Conservation (phyloP, 306 rosid genomes). For the Oemleria cerasiformis region DNA sequence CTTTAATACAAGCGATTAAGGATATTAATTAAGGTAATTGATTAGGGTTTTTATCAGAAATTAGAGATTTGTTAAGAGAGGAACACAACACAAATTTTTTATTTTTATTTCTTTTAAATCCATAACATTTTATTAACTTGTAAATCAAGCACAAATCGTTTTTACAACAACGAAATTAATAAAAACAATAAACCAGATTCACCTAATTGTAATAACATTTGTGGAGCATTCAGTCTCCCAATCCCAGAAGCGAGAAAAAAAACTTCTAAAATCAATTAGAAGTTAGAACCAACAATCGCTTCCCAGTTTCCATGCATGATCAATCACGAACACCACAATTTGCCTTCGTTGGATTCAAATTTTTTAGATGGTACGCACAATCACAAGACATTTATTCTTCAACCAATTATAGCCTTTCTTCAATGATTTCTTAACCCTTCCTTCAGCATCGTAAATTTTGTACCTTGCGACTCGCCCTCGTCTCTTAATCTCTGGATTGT, state of each 20-base stretch:
- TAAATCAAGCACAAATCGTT: neutral
- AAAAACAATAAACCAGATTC: neutral
- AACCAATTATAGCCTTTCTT: slow-evolving; percentile 38
- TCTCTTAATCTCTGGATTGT: slow-evolving; percentile 42
- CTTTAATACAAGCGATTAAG: neutral
- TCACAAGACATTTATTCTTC: slow-evolving; percentile 39
- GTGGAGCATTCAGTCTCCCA: neutral
- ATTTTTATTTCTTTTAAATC: neutral
- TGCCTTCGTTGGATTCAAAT: neutral
- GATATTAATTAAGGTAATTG: neutral
- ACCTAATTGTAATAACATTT: neutral
- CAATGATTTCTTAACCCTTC: slow-evolving; percentile 41
- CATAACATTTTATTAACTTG: neutral
- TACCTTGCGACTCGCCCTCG: slow-evolving; percentile 45
- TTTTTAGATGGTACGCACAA: slow-evolving; percentile 26
- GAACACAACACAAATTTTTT: neutral
- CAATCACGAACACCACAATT: neutral
- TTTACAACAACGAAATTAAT: neutral
- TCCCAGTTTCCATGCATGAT: neutral
- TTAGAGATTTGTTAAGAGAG: neutral
- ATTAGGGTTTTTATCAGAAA: no score
- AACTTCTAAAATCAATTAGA: neutral
- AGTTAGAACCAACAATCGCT: neutral
- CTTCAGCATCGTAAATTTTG: slow-evolving; percentile 43
- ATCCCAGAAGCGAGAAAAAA: neutral